Conservation (phyloP, 805 yeast species). For the Clavispora asparagi region DNA sequence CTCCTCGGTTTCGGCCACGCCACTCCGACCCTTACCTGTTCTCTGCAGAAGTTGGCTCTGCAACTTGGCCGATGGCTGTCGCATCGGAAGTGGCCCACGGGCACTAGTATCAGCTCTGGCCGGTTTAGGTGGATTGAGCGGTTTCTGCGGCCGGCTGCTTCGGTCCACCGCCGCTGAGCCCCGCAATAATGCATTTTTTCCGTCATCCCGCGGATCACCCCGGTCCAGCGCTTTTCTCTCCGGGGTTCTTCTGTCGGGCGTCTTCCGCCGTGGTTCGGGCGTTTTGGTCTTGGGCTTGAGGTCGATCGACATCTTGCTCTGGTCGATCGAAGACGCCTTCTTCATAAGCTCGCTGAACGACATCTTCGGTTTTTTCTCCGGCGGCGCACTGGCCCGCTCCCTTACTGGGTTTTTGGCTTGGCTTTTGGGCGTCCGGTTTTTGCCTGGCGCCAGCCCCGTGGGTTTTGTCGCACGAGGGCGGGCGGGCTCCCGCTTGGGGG, state of each 20-base stretch:
- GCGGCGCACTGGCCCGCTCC: slow-evolving; percentile 2
- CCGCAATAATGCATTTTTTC: not conserved
- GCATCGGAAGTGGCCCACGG: slow-evolving; percentile 37
- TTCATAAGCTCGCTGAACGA: slow-evolving; percentile 66
- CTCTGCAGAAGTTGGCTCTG: slow-evolving; percentile 20
- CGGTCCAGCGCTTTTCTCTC: not conserved
- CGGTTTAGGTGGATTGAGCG: too few relatives aligned
- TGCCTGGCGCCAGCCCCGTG: slow-evolving; percentile 4
- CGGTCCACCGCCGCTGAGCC: too few relatives aligned
- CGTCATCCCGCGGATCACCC: not conserved
- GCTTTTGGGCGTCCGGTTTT: not conserved
- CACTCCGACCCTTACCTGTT: not conserved
- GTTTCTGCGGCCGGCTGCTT: too few relatives aligned
- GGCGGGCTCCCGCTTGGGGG: slow-evolving; percentile 16
- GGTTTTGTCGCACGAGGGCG: slow-evolving; percentile 2
- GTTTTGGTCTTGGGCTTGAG: slow-evolving; percentile 37
- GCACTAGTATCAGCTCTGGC: not conserved
- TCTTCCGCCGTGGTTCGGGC: slow-evolving; percentile 17
- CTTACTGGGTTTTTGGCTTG: not conserved
- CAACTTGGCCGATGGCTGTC: slow-evolving; percentile 56
- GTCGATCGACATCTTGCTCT: slow-evolving; percentile 32
- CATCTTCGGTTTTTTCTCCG: slow-evolving; percentile 29
- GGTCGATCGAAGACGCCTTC: slow-evolving; percentile 58
- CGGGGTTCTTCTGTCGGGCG: not conserved
- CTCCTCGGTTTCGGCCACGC: slow-evolving; percentile 22